phyloP scores from a whole-genome alignment of 345 rosid genomes.

The Salix suchowensis region DNA sequence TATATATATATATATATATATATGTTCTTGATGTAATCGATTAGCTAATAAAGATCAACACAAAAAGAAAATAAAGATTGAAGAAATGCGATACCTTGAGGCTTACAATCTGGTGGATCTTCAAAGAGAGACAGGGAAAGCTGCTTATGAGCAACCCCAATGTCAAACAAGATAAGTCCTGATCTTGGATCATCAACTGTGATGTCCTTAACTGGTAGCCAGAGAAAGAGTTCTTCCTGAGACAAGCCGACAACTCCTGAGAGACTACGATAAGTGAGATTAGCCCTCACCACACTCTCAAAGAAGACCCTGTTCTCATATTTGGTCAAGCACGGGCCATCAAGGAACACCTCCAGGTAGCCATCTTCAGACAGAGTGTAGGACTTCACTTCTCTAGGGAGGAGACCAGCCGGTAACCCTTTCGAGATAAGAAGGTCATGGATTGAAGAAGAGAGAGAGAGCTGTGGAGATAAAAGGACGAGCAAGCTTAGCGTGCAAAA shows the following conservation, averaged over 20 bases:
- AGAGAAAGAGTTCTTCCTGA: constrained; percentile 78
- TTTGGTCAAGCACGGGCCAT: constrained; percentile 67
- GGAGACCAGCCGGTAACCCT: constrained; percentile 78
- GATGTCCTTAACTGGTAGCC: constrained; percentile 85
- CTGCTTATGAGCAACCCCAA: constrained; percentile 82
- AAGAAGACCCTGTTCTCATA: constrained; percentile 63
- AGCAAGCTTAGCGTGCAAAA: constrained; percentile 10
- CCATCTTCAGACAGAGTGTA: constrained; percentile 55
- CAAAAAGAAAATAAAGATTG: neutral
- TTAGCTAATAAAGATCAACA: neutral
- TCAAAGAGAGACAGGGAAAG: constrained; percentile 80
- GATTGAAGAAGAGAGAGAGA: constrained; percentile 30
- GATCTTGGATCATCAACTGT: constrained; percentile 68
- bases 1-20: too few species aligned
- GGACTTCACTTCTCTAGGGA: constrained; percentile 74
- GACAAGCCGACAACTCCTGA: constrained; percentile 66
- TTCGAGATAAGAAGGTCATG: constrained; percentile 72
- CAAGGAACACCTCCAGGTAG: constrained; percentile 66
- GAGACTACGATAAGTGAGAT: constrained; percentile 73
- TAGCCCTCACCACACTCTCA: constrained; percentile 68
- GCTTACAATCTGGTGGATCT: constrained; percentile 70
- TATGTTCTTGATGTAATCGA: neutral
- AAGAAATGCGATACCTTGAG: constrained; percentile 36
- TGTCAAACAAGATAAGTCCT: constrained; percentile 83
- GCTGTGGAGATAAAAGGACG: neutral